These are phyloP conservation scores for Lactifluus volemus DNA, from an alignment of 768 basidiomycete species.

Conservation along the genomic window DNA sequence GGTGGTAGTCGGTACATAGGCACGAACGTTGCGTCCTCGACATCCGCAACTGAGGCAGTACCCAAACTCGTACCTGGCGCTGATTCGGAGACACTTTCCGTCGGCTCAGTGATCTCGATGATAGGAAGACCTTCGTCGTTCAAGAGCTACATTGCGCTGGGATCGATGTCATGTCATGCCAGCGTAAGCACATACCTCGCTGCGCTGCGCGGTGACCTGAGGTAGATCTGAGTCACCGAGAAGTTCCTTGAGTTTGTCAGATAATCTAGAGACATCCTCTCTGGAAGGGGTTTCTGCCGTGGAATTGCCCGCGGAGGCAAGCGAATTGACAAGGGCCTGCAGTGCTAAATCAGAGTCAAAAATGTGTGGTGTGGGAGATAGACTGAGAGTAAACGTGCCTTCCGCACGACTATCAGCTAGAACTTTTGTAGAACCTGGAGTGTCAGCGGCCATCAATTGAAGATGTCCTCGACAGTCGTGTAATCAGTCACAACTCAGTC, in stretches of 20 bases:
- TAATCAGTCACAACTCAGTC: no score
- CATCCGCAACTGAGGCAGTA: background rate
- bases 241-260: conserved; percentile 52
- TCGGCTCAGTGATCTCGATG: conserved; percentile 63
- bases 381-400: background rate
- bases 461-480: background rate
- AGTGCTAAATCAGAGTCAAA: conserved; percentile 27
- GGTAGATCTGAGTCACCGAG: conserved; percentile 33
- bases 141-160: conserved; percentile 38
- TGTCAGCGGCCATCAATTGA: conserved; percentile 1
- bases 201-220: conserved; percentile 28
- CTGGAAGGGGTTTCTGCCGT: conserved; percentile 29
- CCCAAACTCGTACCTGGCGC: conserved; percentile 11
- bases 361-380: background rate
- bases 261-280: conserved; percentile 45
- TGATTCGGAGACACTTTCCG: conserved; percentile 19
- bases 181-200: conserved; percentile 44
- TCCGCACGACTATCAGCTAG: conserved; percentile 7
- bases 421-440: background rate
- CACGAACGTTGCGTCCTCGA: conserved; percentile 39
- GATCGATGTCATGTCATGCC: conserved; percentile 15
- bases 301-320: conserved; percentile 22
- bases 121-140: conserved; percentile 78
- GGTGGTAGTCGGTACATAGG: conserved; percentile 39
- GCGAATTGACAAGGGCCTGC: conserved; percentile 32